phyloP scores from a whole-genome alignment of 257 asterid genomes.

The Solanum neorickii region DNA sequence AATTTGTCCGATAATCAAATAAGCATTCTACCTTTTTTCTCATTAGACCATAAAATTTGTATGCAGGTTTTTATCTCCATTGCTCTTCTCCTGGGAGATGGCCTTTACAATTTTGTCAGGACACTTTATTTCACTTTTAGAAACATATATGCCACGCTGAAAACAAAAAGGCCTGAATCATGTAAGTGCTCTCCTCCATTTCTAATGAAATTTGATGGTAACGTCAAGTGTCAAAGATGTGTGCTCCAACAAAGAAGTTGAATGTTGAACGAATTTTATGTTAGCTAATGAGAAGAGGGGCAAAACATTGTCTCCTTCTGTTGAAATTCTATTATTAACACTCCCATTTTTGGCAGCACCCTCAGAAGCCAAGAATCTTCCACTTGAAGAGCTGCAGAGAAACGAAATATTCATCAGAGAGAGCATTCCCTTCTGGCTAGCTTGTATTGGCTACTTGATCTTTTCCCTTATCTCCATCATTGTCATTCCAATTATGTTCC shows the following conservation, averaged over 20 bases:
- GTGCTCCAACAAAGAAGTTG: neutral
- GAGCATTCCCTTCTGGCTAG: conserved; percentile 57
- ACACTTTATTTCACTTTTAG: conserved; percentile 37
- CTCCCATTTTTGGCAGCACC: conserved; percentile 10
- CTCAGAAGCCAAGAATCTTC: conserved; percentile 16
- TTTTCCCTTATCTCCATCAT: conserved; percentile 43
- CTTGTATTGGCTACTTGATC: conserved; percentile 37
- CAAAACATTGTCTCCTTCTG: neutral
- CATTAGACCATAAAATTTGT: neutral
- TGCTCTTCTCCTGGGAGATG: conserved; percentile 78
- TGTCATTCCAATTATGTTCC: conserved; percentile 59
- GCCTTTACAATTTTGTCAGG: conserved; percentile 71
- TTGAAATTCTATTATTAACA: neutral
- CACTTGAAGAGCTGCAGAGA: conserved; percentile 19
- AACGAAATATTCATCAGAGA: conserved; percentile 51
- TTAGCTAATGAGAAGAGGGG: neutral
- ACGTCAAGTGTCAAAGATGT: neutral
- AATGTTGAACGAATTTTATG: neutral
- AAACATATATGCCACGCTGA: conserved; percentile 38
- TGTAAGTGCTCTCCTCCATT: conserved; percentile 13
- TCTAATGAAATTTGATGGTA: neutral
- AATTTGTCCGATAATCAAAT: neutral
- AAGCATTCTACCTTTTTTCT: neutral
- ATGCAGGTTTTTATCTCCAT: conserved; percentile 77
- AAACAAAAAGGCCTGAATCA: conserved; percentile 22